A percentile compares a stretch with the other conserved stretches of the same genome.
Evolutionary conservation across 139 green algal genomes (phyloP).

Genomic region (Coccomyxa sp.): DNA sequence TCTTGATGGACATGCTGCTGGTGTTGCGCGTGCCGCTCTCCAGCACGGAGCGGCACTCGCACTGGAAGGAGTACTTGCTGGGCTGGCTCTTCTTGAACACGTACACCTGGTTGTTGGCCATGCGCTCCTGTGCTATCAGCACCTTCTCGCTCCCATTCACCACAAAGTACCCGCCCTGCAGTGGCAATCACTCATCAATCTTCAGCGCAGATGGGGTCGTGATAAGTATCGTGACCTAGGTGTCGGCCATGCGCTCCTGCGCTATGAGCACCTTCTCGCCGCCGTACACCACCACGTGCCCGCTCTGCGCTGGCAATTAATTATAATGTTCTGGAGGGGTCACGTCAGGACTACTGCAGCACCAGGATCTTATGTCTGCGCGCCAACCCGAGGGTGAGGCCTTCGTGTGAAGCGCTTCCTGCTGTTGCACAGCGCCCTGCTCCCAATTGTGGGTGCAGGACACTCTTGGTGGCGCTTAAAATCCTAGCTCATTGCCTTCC

Average conservation of each 20-base stretch:
- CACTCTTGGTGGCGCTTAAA: too few species aligned
- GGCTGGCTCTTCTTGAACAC: slow-evolving; percentile 95
- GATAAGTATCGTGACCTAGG: slow-evolving; percentile 67
- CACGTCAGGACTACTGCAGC: neutral
- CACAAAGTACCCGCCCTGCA: slow-evolving; percentile 96
- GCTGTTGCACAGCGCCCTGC: too few species aligned
- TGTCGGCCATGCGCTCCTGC: slow-evolving; percentile 95
- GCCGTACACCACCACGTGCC: slow-evolving; percentile 99
- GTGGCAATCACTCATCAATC: neutral
- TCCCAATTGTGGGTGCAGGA: too few species aligned
- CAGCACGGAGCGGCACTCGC: slow-evolving; percentile 81
- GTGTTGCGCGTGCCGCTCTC: slow-evolving; percentile 78
- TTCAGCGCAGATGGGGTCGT: neutral
- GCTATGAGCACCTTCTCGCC: slow-evolving; percentile 99
- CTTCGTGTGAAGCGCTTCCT: too few species aligned
- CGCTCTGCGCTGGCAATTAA: slow-evolving; percentile 52
- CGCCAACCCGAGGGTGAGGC: too few species aligned
- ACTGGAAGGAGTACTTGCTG: slow-evolving; percentile 87
- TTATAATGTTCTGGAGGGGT: neutral
- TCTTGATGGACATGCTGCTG: slow-evolving; percentile 80
- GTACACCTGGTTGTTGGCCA: slow-evolving; percentile 98
- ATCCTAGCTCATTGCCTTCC: too few species aligned
- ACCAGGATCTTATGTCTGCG: neutral
- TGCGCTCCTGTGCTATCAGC: slow-evolving; percentile 95
- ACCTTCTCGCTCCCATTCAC: slow-evolving; percentile 99